phyloP scores from a whole-genome alignment of 2,329 filamentous ascomycete species.

The Thermomyces lanuginosus region DNA sequence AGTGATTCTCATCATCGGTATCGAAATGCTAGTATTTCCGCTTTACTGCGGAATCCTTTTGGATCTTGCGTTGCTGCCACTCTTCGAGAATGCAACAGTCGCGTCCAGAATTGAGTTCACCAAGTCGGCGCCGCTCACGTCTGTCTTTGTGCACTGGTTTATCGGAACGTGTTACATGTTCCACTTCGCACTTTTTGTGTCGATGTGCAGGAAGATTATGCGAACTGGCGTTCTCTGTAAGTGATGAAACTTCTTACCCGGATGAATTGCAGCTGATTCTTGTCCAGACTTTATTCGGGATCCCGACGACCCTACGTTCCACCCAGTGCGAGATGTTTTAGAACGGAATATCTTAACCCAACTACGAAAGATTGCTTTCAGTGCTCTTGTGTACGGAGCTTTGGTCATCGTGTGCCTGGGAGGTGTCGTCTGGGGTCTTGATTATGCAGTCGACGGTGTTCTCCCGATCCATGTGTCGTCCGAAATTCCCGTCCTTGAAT shows the following conservation, averaged over 20 bases:
- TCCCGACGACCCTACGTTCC: constrained; percentile 94
- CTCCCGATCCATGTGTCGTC: constrained; percentile 88
- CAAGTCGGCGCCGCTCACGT: constrained; percentile 63
- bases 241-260: constrained; percentile 17
- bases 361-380: constrained; percentile 89
- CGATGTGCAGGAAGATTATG: constrained; percentile 98
- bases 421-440: constrained; percentile 86
- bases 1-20: constrained; percentile 94
- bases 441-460: constrained; percentile 49
- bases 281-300: constrained; percentile 87
- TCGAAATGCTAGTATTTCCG: constrained; percentile 96
- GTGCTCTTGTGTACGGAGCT: constrained; percentile 85
- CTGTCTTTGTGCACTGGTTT: constrained; percentile 96
- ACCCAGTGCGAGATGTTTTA: constrained; percentile 89
- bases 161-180: constrained; percentile 99
- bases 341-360: constrained; percentile 86
- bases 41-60: constrained; percentile 87
- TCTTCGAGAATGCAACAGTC: constrained; percentile 70
- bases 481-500: constrained; percentile 81
- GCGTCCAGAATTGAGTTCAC: constrained; percentile 65
- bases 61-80: constrained; percentile 70
- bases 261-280: constrained; percentile 4
- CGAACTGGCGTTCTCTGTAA: constrained; percentile 80
- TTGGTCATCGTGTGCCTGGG: constrained; percentile 85
- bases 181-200: constrained; percentile 94